Conservation (phyloP, 148 eudicot species). For the Persicaria tinctoria region DNA sequence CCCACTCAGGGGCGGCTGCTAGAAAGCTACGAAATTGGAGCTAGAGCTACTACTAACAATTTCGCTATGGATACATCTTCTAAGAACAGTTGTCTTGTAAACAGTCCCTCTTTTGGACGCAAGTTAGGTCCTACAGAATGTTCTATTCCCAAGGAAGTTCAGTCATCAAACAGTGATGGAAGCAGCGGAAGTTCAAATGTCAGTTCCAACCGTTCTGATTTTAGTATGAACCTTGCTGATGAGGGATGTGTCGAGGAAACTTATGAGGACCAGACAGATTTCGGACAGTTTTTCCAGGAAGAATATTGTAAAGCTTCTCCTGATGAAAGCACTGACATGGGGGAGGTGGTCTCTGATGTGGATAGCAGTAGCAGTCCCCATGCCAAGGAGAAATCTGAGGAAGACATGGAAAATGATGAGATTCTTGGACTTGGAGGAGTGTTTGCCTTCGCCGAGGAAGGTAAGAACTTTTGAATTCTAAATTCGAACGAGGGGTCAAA, state of each 20-base stretch:
- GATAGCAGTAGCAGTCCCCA: no score
- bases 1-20: slow-evolving; percentile 19
- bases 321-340: slow-evolving; percentile 43
- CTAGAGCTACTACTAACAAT: slow-evolving; percentile 22
- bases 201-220: slow-evolving; percentile 63
- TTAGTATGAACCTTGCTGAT: slow-evolving; percentile 50
- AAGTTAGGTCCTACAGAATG: slow-evolving; percentile 23
- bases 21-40: slow-evolving; percentile 14
- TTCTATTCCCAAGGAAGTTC: slow-evolving; percentile 35
- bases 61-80: slow-evolving; percentile 30
- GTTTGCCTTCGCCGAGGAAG: slow-evolving; percentile 90
- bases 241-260: slow-evolving; percentile 39
- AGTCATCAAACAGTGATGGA: slow-evolving; percentile 44
- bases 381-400: slow-evolving; percentile 36
- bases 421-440: slow-evolving; percentile 83
- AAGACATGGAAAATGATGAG: slow-evolving; percentile 75
- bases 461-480: slow-evolving; percentile 22
- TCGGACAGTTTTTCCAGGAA: slow-evolving; percentile 63
- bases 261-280: slow-evolving; percentile 47
- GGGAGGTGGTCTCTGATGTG: slow-evolving; percentile 19
- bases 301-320: slow-evolving; percentile 62
- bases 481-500: background rate
- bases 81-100: slow-evolving; percentile 40
- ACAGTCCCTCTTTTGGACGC: slow-evolving; percentile 19
- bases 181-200: slow-evolving; percentile 58